These are phyloP conservation scores for Castanea mollissima DNA, from an alignment of 306 rosid species.

Conservation along the genomic window DNA sequence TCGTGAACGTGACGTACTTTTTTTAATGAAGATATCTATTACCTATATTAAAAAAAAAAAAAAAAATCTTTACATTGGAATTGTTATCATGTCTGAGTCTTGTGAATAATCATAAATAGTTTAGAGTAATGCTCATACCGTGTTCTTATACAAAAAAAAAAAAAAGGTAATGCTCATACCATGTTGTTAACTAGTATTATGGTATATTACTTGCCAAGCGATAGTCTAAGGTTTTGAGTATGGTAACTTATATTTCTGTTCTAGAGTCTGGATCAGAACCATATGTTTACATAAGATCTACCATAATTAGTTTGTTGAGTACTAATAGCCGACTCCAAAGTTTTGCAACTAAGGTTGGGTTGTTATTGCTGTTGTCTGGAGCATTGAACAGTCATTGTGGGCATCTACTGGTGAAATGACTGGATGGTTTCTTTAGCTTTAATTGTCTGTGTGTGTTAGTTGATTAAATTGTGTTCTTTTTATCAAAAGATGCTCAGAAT, in stretches of 20 bases:
- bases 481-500: neutral
- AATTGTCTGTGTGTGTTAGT: conserved; percentile 10
- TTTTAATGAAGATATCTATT: too few species aligned
- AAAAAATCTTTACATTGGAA: too few species aligned
- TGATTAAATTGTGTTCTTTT: neutral
- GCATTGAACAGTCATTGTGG: neutral
- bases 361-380: conserved; percentile 4
- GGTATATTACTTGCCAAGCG: neutral
- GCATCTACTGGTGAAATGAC: neutral
- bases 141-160: neutral
- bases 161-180: neutral
- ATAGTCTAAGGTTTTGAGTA: neutral
- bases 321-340: too few species aligned
- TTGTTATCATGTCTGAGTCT: neutral
- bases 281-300: too few species aligned
- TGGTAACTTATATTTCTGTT: neutral
- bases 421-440: conserved; percentile 8
- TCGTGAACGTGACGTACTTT: too few species aligned
- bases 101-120: neutral
- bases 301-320: too few species aligned
- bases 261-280: neutral
- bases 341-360: neutral
- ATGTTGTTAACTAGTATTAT: neutral
- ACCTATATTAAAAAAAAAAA: too few species aligned
- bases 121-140: neutral